phyloP scores from a whole-genome alignment of 2,329 filamentous ascomycete genomes.

The Diaporthe velutina region DNA sequence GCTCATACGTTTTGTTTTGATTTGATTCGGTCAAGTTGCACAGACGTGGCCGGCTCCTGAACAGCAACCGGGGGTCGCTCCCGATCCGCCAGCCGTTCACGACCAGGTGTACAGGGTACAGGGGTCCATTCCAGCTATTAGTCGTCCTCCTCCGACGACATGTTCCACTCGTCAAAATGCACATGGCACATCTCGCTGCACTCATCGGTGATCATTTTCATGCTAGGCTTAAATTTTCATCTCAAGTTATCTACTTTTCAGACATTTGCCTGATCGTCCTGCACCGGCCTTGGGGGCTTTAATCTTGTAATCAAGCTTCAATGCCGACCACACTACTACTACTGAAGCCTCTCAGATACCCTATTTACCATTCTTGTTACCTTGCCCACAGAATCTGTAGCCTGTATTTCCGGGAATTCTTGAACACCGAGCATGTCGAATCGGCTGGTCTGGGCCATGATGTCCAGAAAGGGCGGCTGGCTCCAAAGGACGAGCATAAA shows the following conservation, averaged over 20 bases:
- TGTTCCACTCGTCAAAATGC: not conserved
- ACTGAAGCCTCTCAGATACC: not conserved
- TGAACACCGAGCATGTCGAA: not conserved
- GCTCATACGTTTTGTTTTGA: constrained; percentile 13
- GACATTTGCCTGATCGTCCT: too few relatives aligned
- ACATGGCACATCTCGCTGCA: not conserved
- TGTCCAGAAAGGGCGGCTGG: too few relatives aligned
- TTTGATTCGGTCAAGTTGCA: constrained; percentile 23
- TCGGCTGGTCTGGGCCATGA: too few relatives aligned
- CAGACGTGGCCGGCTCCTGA: constrained; percentile 12
- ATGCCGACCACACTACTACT: not conserved
- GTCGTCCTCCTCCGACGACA: not conserved
- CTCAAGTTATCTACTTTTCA: not conserved
- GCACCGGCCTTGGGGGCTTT: not conserved
- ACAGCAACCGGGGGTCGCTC: constrained; percentile 12
- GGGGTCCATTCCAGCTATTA: not conserved
- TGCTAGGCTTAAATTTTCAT: not conserved
- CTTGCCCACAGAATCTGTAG: not conserved
- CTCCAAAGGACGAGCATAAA: too few relatives aligned
- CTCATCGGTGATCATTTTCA: not conserved
- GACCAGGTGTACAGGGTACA: constrained; percentile 12
- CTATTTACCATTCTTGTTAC: not conserved
- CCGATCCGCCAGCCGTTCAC: not conserved
- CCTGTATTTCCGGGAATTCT: not conserved
- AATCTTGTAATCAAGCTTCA: not conserved